Percentiles rank a stretch among this genome's conserved stretches.
Evolutionary conservation across 129 eudicot genomes (phyloP).

Genomic region (Pulicaria dysenterica): DNA sequence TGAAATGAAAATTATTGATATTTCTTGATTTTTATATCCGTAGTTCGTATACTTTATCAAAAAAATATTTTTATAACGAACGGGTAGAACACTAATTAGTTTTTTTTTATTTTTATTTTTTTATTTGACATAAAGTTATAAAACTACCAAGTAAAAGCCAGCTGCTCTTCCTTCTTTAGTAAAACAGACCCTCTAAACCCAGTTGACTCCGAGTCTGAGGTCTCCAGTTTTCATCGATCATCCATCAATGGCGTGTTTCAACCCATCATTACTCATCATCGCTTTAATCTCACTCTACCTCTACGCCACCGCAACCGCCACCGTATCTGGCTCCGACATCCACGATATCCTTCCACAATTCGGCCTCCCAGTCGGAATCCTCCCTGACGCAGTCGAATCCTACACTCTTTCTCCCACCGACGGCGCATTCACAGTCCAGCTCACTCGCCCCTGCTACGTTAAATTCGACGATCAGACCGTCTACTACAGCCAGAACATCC

Average conservation of each 20-base stretch:
- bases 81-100: too few species aligned
- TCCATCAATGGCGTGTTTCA: slow-evolving; percentile 39
- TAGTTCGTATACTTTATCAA: too few species aligned
- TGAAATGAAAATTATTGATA: too few species aligned
- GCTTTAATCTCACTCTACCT: slow-evolving; percentile 30
- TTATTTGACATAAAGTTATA: too few species aligned
- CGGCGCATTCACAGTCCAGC: slow-evolving; percentile 51
- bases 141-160: background rate
- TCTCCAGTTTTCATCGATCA: background rate
- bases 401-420: slow-evolving; percentile 52
- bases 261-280: slow-evolving; percentile 18
- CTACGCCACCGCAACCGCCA: background rate
- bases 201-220: slow-evolving; percentile 22
- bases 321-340: slow-evolving; percentile 38
- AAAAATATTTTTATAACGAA: too few species aligned
- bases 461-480: slow-evolving; percentile 62
- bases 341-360: slow-evolving; percentile 71
- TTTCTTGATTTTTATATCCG: too few species aligned
- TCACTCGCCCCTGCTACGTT: slow-evolving; percentile 63
- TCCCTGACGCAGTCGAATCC: slow-evolving; percentile 62
- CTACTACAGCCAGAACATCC: slow-evolving; percentile 47
- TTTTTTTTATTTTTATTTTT: too few species aligned
- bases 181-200: background rate
- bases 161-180: too few species aligned
- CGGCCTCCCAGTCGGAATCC: slow-evolving; percentile 74